Evolutionary conservation across 352 stramenopile species (phyloP).

Genomic region (Pythium dissotocum): DNA sequence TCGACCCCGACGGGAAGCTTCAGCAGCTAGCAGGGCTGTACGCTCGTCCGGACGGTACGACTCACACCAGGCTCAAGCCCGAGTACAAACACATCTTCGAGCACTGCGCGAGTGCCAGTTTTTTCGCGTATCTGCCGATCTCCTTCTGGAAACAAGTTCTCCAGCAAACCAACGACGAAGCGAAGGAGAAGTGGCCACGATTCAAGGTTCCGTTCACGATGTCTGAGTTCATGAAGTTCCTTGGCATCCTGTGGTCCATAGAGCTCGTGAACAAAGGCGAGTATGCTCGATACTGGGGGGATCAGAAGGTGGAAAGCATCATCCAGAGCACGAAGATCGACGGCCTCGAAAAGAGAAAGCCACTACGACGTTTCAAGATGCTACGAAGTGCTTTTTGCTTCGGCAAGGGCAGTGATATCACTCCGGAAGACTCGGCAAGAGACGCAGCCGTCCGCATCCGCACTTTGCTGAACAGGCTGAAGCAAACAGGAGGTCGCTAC

Average conservation of each 20-base stretch:
- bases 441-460: constrained; percentile 26
- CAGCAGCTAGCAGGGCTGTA: neutral
- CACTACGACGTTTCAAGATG: constrained; percentile 28
- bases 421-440: constrained; percentile 9
- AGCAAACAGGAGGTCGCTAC: constrained; percentile 25
- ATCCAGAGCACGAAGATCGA: constrained; percentile 5
- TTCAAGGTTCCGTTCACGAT: constrained; percentile 15
- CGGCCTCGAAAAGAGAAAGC: constrained; percentile 26
- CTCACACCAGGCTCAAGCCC: constrained; percentile 14
- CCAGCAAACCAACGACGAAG: constrained; percentile 26
- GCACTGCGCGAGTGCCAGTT: constrained; percentile 29
- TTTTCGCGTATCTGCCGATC: constrained; percentile 33
- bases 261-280: constrained; percentile 21
- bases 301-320: constrained; percentile 24
- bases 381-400: constrained; percentile 28
- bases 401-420: neutral
- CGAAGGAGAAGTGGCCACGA: neutral
- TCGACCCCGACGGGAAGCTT: neutral
- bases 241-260: constrained; percentile 38
- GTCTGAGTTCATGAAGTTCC: constrained; percentile 35
- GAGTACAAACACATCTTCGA: constrained; percentile 25
- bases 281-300: constrained; percentile 33
- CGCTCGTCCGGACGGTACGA: constrained; percentile 4
- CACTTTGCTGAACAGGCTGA: constrained; percentile 29
- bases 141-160: constrained; percentile 34